Conservation (phyloP, 768 basidiomycete genomes). For the Hydnomerulius pinastri region DNA sequence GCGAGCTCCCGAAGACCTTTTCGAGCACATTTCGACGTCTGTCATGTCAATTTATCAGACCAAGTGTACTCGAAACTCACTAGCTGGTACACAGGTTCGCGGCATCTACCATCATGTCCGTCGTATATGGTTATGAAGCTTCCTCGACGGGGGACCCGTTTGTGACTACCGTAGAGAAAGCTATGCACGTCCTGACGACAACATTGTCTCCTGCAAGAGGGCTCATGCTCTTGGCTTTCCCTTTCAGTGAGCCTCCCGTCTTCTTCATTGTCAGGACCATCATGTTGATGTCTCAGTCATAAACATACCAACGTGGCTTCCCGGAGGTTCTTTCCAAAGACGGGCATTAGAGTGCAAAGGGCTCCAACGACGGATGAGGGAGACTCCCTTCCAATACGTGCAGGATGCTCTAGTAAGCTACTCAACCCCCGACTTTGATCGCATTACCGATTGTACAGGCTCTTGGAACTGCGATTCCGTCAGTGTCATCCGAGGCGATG, state of each 20-base stretch:
- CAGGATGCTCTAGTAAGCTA: not conserved
- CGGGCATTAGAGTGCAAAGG: not conserved
- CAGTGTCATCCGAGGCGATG: not conserved
- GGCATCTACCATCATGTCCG: constrained; percentile 26
- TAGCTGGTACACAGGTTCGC: constrained; percentile 2
- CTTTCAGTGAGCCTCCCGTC: not conserved
- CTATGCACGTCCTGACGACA: not conserved
- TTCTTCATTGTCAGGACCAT: not conserved
- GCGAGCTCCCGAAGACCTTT: not conserved
- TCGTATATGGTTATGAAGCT: constrained; percentile 12
- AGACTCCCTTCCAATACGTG: not conserved
- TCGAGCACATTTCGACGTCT: constrained; percentile 12
- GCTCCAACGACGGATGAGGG: not conserved
- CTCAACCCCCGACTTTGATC: not conserved
- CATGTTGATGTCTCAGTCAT: not conserved
- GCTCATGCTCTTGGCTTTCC: not conserved
- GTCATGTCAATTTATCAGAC: not conserved
- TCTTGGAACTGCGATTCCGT: not conserved
- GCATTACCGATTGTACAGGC: not conserved
- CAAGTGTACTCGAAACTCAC: no score
- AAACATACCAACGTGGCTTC: not conserved
- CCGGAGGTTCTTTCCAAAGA: not conserved
- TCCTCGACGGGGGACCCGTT: no score
- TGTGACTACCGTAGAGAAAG: no score
- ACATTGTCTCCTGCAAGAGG: not conserved